A percentile compares a stretch with the other conserved stretches of the same genome.
These are phyloP conservation scores for barley (Hordeum vulgare) DNA, from an alignment of 176 grass and related monocot species.

Conservation along the genomic window MorexV3_pseudomolecules_assembly NC_058519.1:424212177-424212676, in stretches of 20 bases:
- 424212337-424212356: slow-evolving; percentile 35
- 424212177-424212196: not conserved
- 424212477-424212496: slow-evolving; percentile 65
- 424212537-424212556: slow-evolving; percentile 36
- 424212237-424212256: not conserved
- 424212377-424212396: slow-evolving; percentile 61
- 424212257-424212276: not conserved
- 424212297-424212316: not conserved
- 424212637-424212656: slow-evolving; percentile 55
- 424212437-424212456: slow-evolving; percentile 71
- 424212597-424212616: not conserved
- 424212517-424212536: slow-evolving; percentile 78
- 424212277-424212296: not conserved
- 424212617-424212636: slow-evolving; percentile 61
- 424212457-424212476: slow-evolving; percentile 86
- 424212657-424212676: slow-evolving; percentile 88
- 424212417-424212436: slow-evolving; percentile 44
- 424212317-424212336: not conserved
- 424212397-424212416: slow-evolving; percentile 43
- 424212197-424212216: not conserved
- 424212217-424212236: not conserved
- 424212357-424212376: slow-evolving; percentile 53
- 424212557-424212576: slow-evolving; percentile 49
- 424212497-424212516: slow-evolving; percentile 78
- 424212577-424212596: slow-evolving; percentile 45